Conservation (phyloP, 2,329 filamentous ascomycete genomes). For the Diaporthe ampelina region DNA sequence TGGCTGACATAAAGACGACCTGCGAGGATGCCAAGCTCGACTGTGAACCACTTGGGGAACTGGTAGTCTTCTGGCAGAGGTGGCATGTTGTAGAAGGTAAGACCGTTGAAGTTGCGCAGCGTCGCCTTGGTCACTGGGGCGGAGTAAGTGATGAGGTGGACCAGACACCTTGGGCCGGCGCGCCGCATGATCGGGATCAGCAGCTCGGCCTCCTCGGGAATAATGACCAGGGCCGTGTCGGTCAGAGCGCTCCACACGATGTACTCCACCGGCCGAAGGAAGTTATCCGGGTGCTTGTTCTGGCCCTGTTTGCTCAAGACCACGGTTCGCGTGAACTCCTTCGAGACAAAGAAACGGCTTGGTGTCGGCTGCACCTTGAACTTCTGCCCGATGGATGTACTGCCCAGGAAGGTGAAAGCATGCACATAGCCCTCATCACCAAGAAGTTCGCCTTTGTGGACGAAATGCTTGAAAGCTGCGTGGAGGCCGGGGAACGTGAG, state of each 20-base stretch:
- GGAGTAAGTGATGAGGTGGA: conserved; percentile 69
- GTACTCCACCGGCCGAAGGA: conserved; percentile 69
- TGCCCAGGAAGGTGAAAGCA: conserved; percentile 57
- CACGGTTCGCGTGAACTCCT: conserved; percentile 64
- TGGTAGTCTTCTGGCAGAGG: conserved; percentile 54
- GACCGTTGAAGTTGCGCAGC: conserved; percentile 65
- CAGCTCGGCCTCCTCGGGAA: conserved; percentile 73
- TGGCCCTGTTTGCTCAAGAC: conserved; percentile 45
- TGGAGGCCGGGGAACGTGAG: conserved; percentile 62
- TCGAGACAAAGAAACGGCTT: conserved; percentile 54
- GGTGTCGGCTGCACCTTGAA: conserved; percentile 46
- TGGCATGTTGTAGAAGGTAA: conserved; percentile 68
- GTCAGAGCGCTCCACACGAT: conserved; percentile 66
- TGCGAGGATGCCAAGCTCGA: conserved; percentile 72
- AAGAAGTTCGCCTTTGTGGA: conserved; percentile 57
- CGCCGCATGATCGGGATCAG: conserved; percentile 61
- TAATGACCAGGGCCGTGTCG: conserved; percentile 68
- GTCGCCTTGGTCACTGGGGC: conserved; percentile 72
- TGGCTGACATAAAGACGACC: conserved; percentile 73
- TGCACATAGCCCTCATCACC: conserved; percentile 54
- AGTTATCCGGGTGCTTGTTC: conserved; percentile 49
- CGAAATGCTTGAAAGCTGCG: conserved; percentile 60
- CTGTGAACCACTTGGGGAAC: conserved; percentile 65
- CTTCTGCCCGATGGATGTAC: conserved; percentile 52
- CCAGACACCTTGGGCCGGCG: conserved; percentile 40